A percentile compares a stretch with the other conserved stretches of the same genome.
Conservation (phyloP, 2,329 filamentous ascomycete genomes). For the Arthrobotrys megalospora region DNA sequence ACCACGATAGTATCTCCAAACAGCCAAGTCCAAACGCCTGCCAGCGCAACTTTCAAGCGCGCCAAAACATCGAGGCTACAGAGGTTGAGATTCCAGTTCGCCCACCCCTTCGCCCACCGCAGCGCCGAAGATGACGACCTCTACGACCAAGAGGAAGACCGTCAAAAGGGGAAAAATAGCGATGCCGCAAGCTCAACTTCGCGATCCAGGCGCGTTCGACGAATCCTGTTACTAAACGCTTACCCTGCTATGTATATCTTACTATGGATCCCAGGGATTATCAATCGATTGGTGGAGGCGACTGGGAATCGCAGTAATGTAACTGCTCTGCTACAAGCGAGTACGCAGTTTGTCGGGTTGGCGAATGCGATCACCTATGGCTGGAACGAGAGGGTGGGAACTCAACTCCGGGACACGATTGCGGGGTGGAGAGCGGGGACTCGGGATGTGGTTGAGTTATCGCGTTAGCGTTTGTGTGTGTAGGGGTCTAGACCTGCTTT, state of each 20-base stretch:
- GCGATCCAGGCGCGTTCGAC: slow-evolving; percentile 57
- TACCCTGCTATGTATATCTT: slow-evolving; percentile 67
- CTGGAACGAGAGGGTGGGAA: slow-evolving; percentile 66
- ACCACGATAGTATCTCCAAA: not conserved
- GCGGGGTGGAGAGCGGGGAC: slow-evolving; percentile 12
- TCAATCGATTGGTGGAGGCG: slow-evolving; percentile 66
- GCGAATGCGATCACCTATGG: slow-evolving; percentile 68
- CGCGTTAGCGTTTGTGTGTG: too few relatives aligned
- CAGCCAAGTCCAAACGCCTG: not conserved
- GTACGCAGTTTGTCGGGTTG: slow-evolving; percentile 67
- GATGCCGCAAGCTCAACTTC: not conserved
- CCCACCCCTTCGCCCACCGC: slow-evolving; percentile 45
- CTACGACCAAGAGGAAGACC: slow-evolving; percentile 26
- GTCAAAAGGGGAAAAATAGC: slow-evolving; percentile 29
- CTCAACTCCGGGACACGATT: slow-evolving; percentile 25
- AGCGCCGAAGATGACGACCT: slow-evolving; percentile 24
- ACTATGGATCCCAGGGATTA: slow-evolving; percentile 67
- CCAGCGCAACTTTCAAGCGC: not conserved
- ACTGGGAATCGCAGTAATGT: slow-evolving; percentile 62
- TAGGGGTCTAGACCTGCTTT: too few relatives aligned
- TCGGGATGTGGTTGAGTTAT: too few relatives aligned
- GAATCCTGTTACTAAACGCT: slow-evolving; percentile 67
- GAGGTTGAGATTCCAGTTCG: slow-evolving; percentile 24
- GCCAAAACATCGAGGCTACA: not conserved
- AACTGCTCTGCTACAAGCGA: slow-evolving; percentile 66